These are phyloP conservation scores for Adansonia digitata DNA, from an alignment of 345 rosid species.

Conservation along the genomic window DNA sequence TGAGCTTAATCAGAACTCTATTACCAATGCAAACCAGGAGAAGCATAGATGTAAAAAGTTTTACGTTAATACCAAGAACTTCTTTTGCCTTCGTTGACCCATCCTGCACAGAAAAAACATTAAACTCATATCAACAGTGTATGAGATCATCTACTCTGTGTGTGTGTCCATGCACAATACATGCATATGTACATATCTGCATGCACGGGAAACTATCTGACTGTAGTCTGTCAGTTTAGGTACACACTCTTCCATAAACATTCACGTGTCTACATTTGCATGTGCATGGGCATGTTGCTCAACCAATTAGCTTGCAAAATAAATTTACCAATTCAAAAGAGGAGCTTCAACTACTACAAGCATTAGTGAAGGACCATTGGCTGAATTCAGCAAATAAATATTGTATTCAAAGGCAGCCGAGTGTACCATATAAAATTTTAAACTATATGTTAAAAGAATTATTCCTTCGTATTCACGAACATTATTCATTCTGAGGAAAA, in stretches of 20 bases:
- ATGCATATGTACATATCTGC: neutral
- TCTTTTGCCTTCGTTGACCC: conserved; percentile 64
- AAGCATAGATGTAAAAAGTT: neutral
- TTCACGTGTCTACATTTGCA: neutral
- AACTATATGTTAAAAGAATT: too few species aligned
- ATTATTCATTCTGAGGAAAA: neutral
- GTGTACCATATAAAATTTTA: neutral
- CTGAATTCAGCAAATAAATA: neutral
- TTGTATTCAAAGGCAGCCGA: neutral
- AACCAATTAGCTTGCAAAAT: neutral
- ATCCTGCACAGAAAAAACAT: conserved; percentile 50
- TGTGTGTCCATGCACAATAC: neutral
- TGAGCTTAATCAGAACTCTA: conserved; percentile 19
- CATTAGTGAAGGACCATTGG: neutral
- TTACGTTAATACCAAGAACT: conserved; percentile 54
- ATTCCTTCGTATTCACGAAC: neutral
- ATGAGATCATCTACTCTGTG: neutral
- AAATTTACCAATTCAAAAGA: neutral
- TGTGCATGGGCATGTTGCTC: neutral
- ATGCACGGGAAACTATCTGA: neutral
- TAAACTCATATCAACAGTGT: conserved; percentile 2
- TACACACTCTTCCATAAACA: neutral
- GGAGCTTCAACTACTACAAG: neutral
- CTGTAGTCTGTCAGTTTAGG: neutral
- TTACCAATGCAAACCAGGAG: conserved; percentile 5